Percentiles rank a stretch among this genome's conserved stretches.
Conservation (phyloP, 148 eudicot species). For the Vaccinium macrocarpon region DNA sequence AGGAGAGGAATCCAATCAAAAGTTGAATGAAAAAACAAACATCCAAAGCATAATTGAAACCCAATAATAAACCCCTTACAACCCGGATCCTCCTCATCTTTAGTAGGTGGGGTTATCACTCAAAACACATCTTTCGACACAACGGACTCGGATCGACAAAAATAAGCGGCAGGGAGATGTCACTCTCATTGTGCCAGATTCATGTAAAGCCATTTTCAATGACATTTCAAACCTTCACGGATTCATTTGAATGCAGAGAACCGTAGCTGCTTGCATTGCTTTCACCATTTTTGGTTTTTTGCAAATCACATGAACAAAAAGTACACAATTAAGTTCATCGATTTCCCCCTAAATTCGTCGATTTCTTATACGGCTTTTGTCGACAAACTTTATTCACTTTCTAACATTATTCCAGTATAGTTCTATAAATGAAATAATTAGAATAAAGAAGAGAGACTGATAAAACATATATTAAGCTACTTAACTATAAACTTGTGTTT, state of each 20-base stretch:
- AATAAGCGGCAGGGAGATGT: too few relatives aligned
- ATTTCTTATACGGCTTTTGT: background rate
- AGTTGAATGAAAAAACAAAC: too few relatives aligned
- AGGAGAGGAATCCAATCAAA: too few relatives aligned
- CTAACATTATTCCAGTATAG: background rate
- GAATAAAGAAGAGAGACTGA: background rate
- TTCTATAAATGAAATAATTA: background rate
- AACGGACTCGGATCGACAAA: too few relatives aligned
- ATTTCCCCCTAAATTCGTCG: background rate
- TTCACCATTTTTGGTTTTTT: slow-evolving; percentile 8
- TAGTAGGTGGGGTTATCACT: too few relatives aligned
- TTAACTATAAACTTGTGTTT: background rate
- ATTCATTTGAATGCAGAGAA: background rate
- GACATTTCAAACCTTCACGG: background rate
- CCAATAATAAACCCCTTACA: too few relatives aligned
- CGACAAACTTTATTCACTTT: background rate
- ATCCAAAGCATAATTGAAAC: too few relatives aligned
- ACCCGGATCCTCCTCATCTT: too few relatives aligned
- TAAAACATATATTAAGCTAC: background rate
- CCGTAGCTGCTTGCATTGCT: slow-evolving; percentile 5
- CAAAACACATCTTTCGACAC: too few relatives aligned
- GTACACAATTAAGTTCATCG: background rate
- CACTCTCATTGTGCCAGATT: background rate
- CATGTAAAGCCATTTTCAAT: slow-evolving; percentile 7
- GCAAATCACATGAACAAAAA: background rate